A percentile compares a stretch with the other conserved stretches of the same genome.
phyloP scores from a whole-genome alignment of 306 rosid genomes.

The Fragaria vesca region DNA sequence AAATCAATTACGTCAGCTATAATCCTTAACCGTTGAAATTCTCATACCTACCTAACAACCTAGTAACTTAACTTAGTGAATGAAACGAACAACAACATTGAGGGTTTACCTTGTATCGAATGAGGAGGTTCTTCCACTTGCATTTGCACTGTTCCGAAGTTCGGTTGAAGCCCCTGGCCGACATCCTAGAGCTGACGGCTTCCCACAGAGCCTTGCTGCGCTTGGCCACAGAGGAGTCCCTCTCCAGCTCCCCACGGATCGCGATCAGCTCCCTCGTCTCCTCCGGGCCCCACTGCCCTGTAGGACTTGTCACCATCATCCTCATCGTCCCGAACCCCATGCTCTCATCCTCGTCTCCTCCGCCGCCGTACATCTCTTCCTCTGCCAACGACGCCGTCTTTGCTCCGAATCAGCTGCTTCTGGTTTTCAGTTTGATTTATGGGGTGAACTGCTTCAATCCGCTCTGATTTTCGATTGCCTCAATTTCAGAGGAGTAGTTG shows the following conservation, averaged over 20 bases:
- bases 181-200: slow-evolving; percentile 64
- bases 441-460: neutral
- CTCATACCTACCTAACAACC: neutral
- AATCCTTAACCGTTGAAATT: neutral
- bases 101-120: slow-evolving; percentile 77
- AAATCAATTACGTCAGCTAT: neutral
- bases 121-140: slow-evolving; percentile 95
- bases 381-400: neutral
- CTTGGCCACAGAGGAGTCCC: slow-evolving; percentile 42
- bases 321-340: neutral
- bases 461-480: neutral
- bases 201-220: slow-evolving; percentile 86
- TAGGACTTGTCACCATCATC: slow-evolving; percentile 29
- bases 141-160: slow-evolving; percentile 93
- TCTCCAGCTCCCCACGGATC: slow-evolving; percentile 77
- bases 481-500: too few relatives aligned
- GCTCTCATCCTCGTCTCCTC: slow-evolving; percentile 20
- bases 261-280: slow-evolving; percentile 78
- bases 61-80: neutral
- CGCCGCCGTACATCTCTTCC: slow-evolving; percentile 11
- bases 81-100: neutral
- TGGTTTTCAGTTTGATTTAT: neutral
- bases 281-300: slow-evolving; percentile 77
- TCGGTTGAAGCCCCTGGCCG: slow-evolving; percentile 58
- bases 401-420: neutral